These are phyloP conservation scores for Neurospora sp. DNA, from an alignment of 495 filamentous ascomycete genomes.

Conservation along the genomic window DNA sequence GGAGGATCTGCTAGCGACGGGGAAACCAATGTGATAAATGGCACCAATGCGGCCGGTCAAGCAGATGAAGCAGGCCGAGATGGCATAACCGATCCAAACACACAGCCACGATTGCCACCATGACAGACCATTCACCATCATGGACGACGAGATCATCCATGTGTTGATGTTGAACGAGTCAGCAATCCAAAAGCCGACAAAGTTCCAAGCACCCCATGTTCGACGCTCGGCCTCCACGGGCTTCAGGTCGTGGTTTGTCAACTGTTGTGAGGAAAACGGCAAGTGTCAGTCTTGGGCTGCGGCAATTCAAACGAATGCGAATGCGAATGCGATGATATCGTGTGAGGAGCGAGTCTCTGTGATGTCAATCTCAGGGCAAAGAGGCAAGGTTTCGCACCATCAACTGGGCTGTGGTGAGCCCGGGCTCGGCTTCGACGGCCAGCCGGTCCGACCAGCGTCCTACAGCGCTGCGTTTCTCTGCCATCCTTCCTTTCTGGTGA, in stretches of 20 bases:
- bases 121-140: slow-evolving; percentile 60
- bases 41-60: slow-evolving; percentile 78
- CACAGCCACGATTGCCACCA: slow-evolving; percentile 98
- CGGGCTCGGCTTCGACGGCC: slow-evolving; percentile 64
- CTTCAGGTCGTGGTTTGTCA: slow-evolving; percentile 82
- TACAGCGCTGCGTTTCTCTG: slow-evolving; percentile 9
- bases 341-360: background rate
- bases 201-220: slow-evolving; percentile 84
- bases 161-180: slow-evolving; percentile 98
- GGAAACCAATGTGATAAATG: slow-evolving; percentile 84
- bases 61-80: slow-evolving; percentile 65
- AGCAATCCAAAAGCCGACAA: slow-evolving; percentile 84
- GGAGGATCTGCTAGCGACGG: slow-evolving; percentile 61
- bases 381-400: slow-evolving; percentile 40
- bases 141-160: slow-evolving; percentile 93
- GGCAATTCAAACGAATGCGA: background rate
- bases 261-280: slow-evolving; percentile 25
- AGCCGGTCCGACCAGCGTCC: slow-evolving; percentile 41
- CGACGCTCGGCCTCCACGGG: slow-evolving; percentile 80
- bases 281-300: background rate
- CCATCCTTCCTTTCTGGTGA: background rate
- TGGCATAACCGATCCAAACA: slow-evolving; percentile 74
- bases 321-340: background rate
- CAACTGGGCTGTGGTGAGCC: slow-evolving; percentile 71
- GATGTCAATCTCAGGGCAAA: background rate